Percentiles rank a stretch among this genome's conserved stretches.
Conservation (phyloP, 192 early-diverging fungal genomes). For the Entophlyctis luteolus region DNA sequence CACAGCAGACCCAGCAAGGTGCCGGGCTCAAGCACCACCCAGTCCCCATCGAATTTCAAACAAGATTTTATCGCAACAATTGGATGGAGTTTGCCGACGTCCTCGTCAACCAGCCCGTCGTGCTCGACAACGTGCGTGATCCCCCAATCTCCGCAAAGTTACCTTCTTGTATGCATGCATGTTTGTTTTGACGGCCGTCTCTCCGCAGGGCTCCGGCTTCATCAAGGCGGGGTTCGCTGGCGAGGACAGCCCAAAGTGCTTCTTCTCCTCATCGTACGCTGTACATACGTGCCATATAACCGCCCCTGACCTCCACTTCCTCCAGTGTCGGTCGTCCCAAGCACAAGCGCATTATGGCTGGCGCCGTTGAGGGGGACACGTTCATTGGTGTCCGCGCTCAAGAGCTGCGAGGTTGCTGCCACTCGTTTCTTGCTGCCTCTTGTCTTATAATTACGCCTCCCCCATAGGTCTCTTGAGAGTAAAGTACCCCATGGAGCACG, state of each 20-base stretch:
- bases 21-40: too few relatives aligned
- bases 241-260: conserved; percentile 94
- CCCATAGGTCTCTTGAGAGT: conserved; percentile 84
- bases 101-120: conserved; percentile 95
- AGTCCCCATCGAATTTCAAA: too few relatives aligned
- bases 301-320: background rate
- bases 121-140: conserved; percentile 93
- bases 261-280: conserved; percentile 84
- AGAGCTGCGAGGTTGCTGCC: conserved; percentile 71
- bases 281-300: background rate
- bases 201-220: conserved; percentile 85
- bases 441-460: background rate
- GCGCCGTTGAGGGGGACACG: conserved; percentile 91
- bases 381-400: conserved; percentile 96
- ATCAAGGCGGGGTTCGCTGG: conserved; percentile 99
- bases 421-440: background rate
- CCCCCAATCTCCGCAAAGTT: background rate
- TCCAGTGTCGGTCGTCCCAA: conserved; percentile 89
- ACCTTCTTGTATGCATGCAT: background rate
- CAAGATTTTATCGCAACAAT: background rate
- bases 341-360: conserved; percentile 94
- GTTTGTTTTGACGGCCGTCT: background rate
- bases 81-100: conserved; percentile 83
- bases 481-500: conserved; percentile 95
- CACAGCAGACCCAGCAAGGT: conserved; percentile 22